Evolutionary conservation across 202 grass and related monocot species (phyloP).

Genomic region (Setaria viridis): DNA sequence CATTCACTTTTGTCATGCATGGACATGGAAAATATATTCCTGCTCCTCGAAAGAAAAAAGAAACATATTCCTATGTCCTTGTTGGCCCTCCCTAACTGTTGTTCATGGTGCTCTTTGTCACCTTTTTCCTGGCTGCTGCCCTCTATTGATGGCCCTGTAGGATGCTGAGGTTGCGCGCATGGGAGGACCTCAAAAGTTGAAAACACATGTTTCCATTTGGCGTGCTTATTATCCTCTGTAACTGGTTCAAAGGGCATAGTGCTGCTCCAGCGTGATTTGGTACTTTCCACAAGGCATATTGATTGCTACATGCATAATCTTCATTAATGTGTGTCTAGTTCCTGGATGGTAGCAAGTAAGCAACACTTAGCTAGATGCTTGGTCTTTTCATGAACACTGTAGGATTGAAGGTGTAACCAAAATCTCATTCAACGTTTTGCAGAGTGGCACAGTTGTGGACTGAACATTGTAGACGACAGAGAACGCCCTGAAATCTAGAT

Average conservation of each 20-base stretch:
- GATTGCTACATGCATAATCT: slow-evolving; percentile 6
- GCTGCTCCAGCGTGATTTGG: slow-evolving; percentile 6
- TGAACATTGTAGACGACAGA: slow-evolving; percentile 46
- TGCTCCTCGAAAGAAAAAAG: background rate
- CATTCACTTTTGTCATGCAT: background rate
- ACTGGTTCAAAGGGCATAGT: slow-evolving; percentile 14
- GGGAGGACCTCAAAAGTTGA: slow-evolving; percentile 54
- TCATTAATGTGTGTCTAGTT: background rate
- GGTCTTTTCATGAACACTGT: background rate
- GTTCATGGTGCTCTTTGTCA: slow-evolving; percentile 16
- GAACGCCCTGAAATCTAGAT: slow-evolving; percentile 48
- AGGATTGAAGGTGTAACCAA: background rate
- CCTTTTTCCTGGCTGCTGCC: background rate
- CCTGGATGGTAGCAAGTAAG: background rate
- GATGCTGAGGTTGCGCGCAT: slow-evolving; percentile 51
- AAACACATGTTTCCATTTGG: slow-evolving; percentile 42
- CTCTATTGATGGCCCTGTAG: slow-evolving; percentile 32
- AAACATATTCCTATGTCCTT: background rate
- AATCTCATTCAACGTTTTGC: slow-evolving; percentile 25
- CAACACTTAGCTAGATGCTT: background rate
- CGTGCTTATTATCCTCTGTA: slow-evolving; percentile 20
- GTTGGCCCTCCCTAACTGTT: slow-evolving; percentile 17
- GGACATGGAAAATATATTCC: background rate
- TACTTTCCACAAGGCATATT: background rate
- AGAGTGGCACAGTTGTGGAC: slow-evolving; percentile 34